A percentile compares a stretch with the other conserved stretches of the same genome.
Evolutionary conservation across 345 rosid species (phyloP).

Genomic region (Eutrema heterophyllum): DNA sequence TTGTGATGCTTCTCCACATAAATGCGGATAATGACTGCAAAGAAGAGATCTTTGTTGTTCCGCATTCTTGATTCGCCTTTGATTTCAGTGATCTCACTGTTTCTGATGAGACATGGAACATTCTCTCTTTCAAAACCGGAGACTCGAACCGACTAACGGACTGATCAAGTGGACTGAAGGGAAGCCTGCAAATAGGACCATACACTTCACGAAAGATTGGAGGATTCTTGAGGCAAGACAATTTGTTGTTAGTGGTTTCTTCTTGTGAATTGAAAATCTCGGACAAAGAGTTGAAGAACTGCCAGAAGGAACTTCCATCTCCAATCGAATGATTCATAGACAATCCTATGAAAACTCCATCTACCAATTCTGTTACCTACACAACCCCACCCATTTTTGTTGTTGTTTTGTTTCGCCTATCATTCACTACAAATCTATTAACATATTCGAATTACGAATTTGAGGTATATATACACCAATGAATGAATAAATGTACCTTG

Average conservation of each 20-base stretch:
- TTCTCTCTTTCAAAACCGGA: slow-evolving; percentile 42
- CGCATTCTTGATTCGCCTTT: slow-evolving; percentile 50
- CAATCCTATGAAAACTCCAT: slow-evolving; percentile 66
- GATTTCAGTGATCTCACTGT: slow-evolving; percentile 46
- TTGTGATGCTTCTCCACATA: slow-evolving; percentile 56
- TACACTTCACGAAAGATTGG: slow-evolving; percentile 43
- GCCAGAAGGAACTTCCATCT: slow-evolving; percentile 71
- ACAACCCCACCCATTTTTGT: background rate
- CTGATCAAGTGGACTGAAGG: slow-evolving; percentile 33
- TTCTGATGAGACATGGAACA: slow-evolving; percentile 59
- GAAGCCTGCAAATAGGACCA: slow-evolving; percentile 39
- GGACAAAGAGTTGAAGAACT: slow-evolving; percentile 59
- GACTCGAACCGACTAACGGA: slow-evolving; percentile 31
- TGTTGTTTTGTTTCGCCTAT: no score
- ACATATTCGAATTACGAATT: background rate
- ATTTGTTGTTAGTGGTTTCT: background rate
- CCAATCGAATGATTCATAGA: slow-evolving; percentile 62
- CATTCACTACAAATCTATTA: no score
- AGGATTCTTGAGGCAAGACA: slow-evolving; percentile 37
- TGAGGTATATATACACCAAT: background rate
- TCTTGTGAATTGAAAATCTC: slow-evolving; percentile 50
- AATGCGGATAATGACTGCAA: slow-evolving; percentile 56
- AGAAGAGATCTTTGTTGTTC: slow-evolving; percentile 53
- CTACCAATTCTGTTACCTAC: slow-evolving; percentile 58
- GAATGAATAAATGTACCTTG: slow-evolving; percentile 29